Evolutionary conservation across 2,329 filamentous ascomycete genomes (phyloP).

Genomic region (Neonectria hederae): DNA sequence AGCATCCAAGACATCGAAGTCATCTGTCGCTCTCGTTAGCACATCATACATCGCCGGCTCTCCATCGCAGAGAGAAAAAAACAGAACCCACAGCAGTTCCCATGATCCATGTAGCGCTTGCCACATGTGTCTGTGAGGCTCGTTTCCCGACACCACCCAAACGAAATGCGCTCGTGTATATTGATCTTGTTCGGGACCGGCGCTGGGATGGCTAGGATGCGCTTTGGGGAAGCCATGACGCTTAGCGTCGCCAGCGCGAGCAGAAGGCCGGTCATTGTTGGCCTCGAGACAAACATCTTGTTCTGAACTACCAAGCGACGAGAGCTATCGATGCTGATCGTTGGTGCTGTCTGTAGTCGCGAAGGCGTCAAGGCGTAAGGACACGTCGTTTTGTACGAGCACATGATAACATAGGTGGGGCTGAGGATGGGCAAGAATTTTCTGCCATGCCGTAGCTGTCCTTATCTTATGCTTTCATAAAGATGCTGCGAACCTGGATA

Average conservation of each 20-base stretch:
- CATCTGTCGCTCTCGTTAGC: constrained; percentile 5
- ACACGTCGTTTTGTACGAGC: neutral
- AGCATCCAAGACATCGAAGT: constrained; percentile 19
- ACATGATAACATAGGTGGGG: neutral
- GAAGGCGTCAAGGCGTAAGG: neutral
- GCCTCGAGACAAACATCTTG: neutral
- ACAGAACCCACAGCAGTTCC: constrained; percentile 22
- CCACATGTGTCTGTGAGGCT: constrained; percentile 7
- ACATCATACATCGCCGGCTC: neutral
- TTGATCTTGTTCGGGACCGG: constrained; percentile 3
- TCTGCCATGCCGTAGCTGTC: neutral
- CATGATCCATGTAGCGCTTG: constrained; percentile 13
- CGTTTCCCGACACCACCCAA: constrained; percentile 22
- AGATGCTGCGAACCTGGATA: neutral
- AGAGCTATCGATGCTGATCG: neutral
- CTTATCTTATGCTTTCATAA: neutral
- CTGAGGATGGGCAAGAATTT: neutral
- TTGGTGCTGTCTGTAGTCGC: neutral
- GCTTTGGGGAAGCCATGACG: neutral
- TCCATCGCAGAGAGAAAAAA: neutral
- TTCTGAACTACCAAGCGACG: neutral
- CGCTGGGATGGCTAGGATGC: neutral
- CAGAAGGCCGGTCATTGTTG: neutral
- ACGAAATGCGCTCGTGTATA: constrained; percentile 13
- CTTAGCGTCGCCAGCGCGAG: neutral